Conservation (phyloP, 202 grass and related monocot genomes). For the Eragrostis tef region DNA sequence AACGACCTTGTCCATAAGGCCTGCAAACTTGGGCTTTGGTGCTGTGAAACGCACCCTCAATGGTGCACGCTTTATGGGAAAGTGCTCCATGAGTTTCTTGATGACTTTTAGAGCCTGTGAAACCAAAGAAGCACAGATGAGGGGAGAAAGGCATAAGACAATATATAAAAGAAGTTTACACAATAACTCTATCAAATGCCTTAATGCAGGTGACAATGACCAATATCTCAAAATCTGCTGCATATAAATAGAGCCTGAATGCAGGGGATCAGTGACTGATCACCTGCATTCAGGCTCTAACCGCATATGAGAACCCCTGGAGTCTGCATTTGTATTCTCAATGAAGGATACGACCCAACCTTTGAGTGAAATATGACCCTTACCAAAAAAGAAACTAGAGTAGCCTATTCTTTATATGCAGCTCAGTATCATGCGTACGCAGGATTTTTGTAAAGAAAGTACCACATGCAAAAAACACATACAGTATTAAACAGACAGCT, state of each 20-base stretch:
- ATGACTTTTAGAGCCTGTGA: conserved; percentile 80
- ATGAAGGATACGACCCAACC: background rate
- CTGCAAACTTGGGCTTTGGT: conserved; percentile 62
- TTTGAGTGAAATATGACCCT: background rate
- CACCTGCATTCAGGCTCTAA: no score
- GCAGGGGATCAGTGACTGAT: no score
- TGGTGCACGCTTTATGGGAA: conserved; percentile 80
- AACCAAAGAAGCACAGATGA: background rate
- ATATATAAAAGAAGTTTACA: background rate
- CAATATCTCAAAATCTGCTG: background rate
- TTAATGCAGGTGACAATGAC: background rate
- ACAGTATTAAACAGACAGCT: background rate
- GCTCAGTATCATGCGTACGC: background rate
- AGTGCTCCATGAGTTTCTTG: conserved; percentile 76
- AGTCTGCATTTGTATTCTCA: no score
- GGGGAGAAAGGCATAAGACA: background rate
- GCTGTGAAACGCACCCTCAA: conserved; percentile 73
- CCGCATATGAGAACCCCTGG: no score
- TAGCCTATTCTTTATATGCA: background rate
- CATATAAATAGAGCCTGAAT: no score
- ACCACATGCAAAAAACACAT: background rate
- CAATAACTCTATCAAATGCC: background rate
- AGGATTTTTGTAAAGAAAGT: background rate
- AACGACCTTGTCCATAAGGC: conserved; percentile 69
- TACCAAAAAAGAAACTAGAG: background rate